These are phyloP conservation scores for Extremus antarcticus DNA, from an alignment of 495 filamentous ascomycete species.

Conservation along the genomic window DNA sequence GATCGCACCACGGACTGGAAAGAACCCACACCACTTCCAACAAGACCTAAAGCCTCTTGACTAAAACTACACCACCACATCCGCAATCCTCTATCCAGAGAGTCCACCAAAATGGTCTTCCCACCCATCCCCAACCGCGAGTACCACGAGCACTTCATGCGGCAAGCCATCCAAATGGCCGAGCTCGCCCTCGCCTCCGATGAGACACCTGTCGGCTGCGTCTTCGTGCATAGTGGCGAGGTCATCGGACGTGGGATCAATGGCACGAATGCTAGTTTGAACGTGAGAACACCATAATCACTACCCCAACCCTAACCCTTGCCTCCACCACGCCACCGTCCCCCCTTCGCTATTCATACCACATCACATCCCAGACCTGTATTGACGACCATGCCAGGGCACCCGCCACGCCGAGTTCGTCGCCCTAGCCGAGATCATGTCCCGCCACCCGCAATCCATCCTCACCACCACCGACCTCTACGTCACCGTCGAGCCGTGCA, in stretches of 20 bases:
- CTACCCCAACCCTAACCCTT: background rate
- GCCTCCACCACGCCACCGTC: background rate
- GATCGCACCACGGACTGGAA: no score
- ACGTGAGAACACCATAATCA: conserved; percentile 35
- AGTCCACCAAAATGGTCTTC: conserved; percentile 3
- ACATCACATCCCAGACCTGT: background rate
- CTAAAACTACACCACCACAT: no score
- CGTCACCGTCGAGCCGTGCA: conserved; percentile 93
- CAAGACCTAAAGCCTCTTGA: no score
- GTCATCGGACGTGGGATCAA: conserved; percentile 88
- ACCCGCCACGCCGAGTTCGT: conserved; percentile 92
- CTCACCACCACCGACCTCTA: conserved; percentile 70
- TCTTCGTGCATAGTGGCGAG: conserved; percentile 62
- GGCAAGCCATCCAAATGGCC: conserved; percentile 38
- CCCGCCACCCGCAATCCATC: conserved; percentile 44
- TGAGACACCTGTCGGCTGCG: conserved; percentile 94
- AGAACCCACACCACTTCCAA: no score
- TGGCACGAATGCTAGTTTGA: conserved; percentile 79
- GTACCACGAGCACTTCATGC: conserved; percentile 36
- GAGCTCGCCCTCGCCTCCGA: conserved; percentile 66
- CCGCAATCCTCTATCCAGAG: no score
- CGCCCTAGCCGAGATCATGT: conserved; percentile 57
- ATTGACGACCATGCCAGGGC: conserved; percentile 40
- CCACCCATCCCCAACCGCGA: conserved; percentile 19
- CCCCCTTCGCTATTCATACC: background rate